Conservation (phyloP, 345 rosid genomes). For the Rhizophora mangle region DNA sequence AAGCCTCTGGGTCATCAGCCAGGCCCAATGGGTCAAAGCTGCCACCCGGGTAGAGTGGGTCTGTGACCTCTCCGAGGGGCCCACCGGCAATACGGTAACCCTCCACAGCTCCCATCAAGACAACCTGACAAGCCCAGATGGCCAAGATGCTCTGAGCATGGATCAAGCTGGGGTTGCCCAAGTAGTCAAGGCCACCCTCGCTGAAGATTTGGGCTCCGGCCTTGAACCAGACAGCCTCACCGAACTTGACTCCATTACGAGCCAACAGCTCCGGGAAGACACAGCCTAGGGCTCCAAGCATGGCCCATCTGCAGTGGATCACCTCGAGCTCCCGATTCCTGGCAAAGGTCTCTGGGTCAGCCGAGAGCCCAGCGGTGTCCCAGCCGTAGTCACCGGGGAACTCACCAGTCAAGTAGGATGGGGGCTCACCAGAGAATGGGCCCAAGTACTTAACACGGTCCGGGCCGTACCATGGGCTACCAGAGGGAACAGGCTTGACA, state of each 20-base stretch:
- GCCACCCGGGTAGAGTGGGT: constrained; percentile 74
- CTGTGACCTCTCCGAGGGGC: constrained; percentile 64
- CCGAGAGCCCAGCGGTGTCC: constrained; percentile 83
- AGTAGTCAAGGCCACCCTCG: constrained; percentile 76
- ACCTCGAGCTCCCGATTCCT: constrained; percentile 87
- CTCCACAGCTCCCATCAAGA: constrained; percentile 74
- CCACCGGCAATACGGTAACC: constrained; percentile 73
- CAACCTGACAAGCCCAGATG: constrained; percentile 67
- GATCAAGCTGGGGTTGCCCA: constrained; percentile 78
- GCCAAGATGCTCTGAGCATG: constrained; percentile 81
- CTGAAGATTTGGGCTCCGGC: constrained; percentile 81
- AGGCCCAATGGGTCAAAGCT: constrained; percentile 83
- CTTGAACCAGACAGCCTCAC: constrained; percentile 86
- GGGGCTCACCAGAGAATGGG: constrained; percentile 60
- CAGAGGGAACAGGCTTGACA: constrained; percentile 38
- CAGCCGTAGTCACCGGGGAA: constrained; percentile 75
- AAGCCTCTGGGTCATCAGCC: constrained; percentile 82
- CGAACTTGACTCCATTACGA: constrained; percentile 70
- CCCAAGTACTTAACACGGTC: constrained; percentile 84
- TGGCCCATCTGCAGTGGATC: constrained; percentile 79
- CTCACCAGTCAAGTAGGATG: constrained; percentile 73
- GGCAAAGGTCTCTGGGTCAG: constrained; percentile 89
- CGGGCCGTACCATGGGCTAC: constrained; percentile 71
- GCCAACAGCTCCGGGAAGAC: constrained; percentile 75
- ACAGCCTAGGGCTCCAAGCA: constrained; percentile 78